Conservation (phyloP, 1,284 basidiomycete genomes). For the Jaminaea rosea region DNA sequence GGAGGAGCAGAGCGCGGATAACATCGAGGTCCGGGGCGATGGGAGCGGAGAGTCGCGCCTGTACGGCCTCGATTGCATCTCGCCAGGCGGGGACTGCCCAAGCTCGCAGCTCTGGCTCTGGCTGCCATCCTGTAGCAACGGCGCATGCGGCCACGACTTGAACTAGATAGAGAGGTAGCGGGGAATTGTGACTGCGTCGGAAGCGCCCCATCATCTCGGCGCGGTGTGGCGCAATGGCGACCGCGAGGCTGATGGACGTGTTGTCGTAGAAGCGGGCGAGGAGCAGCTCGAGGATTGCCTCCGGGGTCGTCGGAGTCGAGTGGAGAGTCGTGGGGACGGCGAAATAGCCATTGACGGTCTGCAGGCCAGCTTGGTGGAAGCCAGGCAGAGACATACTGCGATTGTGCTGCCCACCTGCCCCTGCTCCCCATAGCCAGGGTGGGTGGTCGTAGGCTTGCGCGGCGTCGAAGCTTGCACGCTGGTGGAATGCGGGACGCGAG, state of each 20-base stretch:
- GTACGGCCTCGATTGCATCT: background rate
- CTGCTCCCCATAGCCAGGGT: too few species aligned
- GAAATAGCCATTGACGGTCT: too few species aligned
- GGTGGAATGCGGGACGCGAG: slow-evolving; percentile 24
- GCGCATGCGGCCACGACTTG: background rate
- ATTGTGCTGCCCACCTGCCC: too few species aligned
- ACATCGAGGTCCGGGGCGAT: background rate
- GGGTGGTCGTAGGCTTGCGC: too few species aligned
- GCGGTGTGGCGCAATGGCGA: background rate
- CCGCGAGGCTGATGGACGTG: too few species aligned
- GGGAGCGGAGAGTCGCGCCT: background rate
- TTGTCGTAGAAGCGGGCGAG: too few species aligned
- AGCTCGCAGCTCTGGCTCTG: background rate
- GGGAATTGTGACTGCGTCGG: background rate
- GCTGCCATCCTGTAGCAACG: background rate
- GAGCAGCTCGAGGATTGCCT: too few species aligned
- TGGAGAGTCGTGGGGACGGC: too few species aligned
- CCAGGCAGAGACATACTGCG: too few species aligned
- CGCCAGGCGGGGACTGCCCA: background rate
- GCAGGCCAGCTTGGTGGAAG: too few species aligned
- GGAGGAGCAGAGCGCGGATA: background rate
- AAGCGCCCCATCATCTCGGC: background rate
- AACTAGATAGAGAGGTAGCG: background rate
- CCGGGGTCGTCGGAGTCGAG: too few species aligned
- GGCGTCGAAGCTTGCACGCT: background rate